Percentiles rank a stretch among this genome's conserved stretches.
Evolutionary conservation across 139 green algal species (phyloP).

Genomic region (Chlorella sp.): DNA sequence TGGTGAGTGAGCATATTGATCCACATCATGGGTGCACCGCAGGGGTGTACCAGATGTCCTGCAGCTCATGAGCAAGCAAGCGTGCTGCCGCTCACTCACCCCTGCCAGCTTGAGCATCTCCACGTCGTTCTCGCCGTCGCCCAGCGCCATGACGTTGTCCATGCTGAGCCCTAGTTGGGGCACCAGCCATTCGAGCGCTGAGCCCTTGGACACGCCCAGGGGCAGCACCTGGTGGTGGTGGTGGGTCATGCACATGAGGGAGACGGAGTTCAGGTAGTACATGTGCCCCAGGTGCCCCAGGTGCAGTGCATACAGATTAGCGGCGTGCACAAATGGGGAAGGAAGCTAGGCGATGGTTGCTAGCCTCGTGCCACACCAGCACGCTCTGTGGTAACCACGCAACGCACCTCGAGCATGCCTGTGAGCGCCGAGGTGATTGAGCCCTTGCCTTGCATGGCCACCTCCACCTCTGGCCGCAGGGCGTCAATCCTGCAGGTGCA

Average conservation of each 20-base stretch:
- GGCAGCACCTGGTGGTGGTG: conserved; percentile 16
- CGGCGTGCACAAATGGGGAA: no score
- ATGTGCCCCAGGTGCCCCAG: no score
- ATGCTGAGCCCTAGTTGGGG: conserved; percentile 29
- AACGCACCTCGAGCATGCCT: conserved; percentile 82
- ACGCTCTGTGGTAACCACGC: no score
- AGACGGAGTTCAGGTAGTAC: no score
- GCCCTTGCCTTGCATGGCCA: conserved; percentile 7
- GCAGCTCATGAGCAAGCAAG: neutral
- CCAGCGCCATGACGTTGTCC: conserved; percentile 64
- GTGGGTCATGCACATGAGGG: no score
- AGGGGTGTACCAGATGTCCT: neutral
- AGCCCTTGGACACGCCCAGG: conserved; percentile 58
- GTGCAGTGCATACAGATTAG: no score
- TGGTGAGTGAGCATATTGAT: neutral
- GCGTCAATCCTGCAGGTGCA: neutral
- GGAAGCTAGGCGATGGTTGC: no score
- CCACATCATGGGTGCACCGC: neutral
- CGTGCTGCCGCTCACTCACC: conserved; percentile 24
- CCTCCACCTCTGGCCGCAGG: neutral
- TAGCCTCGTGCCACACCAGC: no score
- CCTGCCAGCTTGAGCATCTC: conserved; percentile 84
- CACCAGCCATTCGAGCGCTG: conserved; percentile 46
- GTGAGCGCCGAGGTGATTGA: conserved; percentile 61
- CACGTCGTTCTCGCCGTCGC: conserved; percentile 85